Base-by-base conservation (phyloP, 768 basidiomycete species). In the Tricholoma sp. region DNA sequence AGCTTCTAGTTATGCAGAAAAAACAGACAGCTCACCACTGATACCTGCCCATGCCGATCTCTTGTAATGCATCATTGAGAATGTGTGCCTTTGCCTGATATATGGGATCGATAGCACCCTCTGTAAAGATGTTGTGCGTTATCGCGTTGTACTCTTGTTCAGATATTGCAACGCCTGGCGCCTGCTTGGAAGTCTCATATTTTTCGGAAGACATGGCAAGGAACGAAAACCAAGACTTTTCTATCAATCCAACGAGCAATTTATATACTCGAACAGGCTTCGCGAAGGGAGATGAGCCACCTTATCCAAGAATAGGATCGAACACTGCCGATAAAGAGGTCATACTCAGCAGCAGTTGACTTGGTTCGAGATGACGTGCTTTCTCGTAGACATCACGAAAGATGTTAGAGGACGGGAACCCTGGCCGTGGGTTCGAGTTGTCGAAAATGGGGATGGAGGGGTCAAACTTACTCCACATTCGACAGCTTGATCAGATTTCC, bases 11-110 rank as follows among this genome's bases (percentile, higher is more conserved):
- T 24, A 24, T 24, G 48, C n/a, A 11, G 13, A 57, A 10, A 10
- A 47, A 18, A 24, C 33, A 53, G 24, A n/a, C 59, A 57, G 61
- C 67, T 13, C 59, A 80, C 81, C 69, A 61, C 52, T 86, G 85
- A 63, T 87, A 87, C 50, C 70, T 81, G n/a, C 85, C 85, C 83
- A 87, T 86, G 13, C 85, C 85, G 31, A 87, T 82, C 18, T 86
- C 79, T 63, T 85, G 83, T 9, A 87, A 70, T 0, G 84, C 85
- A 56, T 75, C 70, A 57, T 85, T 87, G 53, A 87, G 66, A 8
- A 85, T 72, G 6, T 71, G 68, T 1, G 82, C 80, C 59, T 86
- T 86, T 31, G 74, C 80, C 59, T 77, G 75, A 59, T 86, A 86
- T 1, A 84, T 72, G 0, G 81, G 82, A 57, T 86, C 83, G 45